Conservation (phyloP, 2,329 filamentous ascomycete species). For the Penicillium sp. region DNA sequence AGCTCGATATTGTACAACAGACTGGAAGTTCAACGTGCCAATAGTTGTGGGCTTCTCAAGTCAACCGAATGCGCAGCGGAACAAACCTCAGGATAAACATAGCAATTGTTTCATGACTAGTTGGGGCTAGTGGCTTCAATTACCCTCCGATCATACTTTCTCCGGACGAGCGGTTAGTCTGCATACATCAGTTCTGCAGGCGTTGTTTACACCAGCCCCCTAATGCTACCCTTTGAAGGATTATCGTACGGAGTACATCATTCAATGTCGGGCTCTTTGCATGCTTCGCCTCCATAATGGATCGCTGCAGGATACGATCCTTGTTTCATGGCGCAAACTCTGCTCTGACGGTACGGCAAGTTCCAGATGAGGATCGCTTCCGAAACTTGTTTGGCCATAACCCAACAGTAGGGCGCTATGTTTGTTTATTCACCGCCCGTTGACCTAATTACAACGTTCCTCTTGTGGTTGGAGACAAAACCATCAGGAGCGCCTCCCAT, state of each 20-base stretch:
- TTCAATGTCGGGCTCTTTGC: neutral
- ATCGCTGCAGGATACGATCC: neutral
- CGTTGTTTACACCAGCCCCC: neutral
- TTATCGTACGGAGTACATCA: neutral
- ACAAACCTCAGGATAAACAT: neutral
- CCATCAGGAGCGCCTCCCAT: neutral
- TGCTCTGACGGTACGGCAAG: neutral
- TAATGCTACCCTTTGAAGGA: neutral
- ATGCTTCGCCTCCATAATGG: neutral
- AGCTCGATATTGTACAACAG: neutral
- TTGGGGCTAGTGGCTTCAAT: neutral
- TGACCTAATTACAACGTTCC: accelerated
- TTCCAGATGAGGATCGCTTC: neutral
- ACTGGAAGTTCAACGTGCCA: neutral
- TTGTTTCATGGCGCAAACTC: neutral
- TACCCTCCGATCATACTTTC: neutral
- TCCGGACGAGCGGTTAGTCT: neutral
- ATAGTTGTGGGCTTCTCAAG: neutral
- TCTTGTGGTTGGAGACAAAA: neutral
- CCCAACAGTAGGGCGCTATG: neutral
- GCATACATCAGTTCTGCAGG: neutral
- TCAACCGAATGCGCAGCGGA: neutral
- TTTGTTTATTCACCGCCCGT: neutral
- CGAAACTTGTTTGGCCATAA: neutral
- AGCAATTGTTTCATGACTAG: neutral